Percentiles rank a stretch among this genome's conserved stretches.
phyloP scores from a whole-genome alignment of 2,329 filamentous ascomycete genomes.

The Waltergamsia citrina region DNA sequence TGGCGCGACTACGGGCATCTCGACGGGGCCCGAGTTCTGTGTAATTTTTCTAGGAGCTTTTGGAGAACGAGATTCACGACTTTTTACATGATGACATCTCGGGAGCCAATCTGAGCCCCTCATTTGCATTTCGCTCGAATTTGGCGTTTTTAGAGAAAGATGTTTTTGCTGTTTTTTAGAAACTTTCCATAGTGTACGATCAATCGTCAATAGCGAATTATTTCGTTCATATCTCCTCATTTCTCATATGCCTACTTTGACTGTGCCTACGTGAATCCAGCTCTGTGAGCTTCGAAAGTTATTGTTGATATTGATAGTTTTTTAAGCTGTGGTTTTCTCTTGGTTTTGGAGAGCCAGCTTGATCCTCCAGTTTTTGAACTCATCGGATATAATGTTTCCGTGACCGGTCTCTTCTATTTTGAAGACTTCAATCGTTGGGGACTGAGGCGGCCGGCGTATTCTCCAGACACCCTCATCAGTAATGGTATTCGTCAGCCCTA shows the following conservation, averaged over 20 bases:
- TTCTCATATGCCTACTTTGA: neutral
- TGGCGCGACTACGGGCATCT: neutral
- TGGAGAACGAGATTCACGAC: constrained; percentile 1
- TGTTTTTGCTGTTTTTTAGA: neutral
- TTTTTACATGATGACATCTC: constrained; percentile 2
- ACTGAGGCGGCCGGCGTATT: constrained; percentile 57
- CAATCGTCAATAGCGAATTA: constrained; percentile 1
- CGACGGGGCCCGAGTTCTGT: neutral
- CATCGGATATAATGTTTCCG: constrained; percentile 65
- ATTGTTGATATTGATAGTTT: neutral
- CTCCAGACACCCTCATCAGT: constrained; percentile 72
- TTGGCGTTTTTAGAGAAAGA: neutral
- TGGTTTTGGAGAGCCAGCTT: constrained; percentile 30
- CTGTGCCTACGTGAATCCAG: neutral
- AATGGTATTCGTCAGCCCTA: constrained; percentile 55
- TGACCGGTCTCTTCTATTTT: constrained; percentile 65
- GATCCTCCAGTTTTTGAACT: constrained; percentile 69
- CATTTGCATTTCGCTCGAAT: neutral
- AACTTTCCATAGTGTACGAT: constrained; percentile 1
- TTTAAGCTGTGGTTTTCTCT: neutral
- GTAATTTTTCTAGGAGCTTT: neutral
- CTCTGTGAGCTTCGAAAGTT: neutral
- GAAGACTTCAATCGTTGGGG: constrained; percentile 61
- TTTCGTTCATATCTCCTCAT: neutral
- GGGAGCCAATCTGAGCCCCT: neutral